Evolutionary conservation across 129 eudicot genomes (phyloP), one percentile per base, ranked within the genome.

Genomic region (Flaveria robusta): DNA sequence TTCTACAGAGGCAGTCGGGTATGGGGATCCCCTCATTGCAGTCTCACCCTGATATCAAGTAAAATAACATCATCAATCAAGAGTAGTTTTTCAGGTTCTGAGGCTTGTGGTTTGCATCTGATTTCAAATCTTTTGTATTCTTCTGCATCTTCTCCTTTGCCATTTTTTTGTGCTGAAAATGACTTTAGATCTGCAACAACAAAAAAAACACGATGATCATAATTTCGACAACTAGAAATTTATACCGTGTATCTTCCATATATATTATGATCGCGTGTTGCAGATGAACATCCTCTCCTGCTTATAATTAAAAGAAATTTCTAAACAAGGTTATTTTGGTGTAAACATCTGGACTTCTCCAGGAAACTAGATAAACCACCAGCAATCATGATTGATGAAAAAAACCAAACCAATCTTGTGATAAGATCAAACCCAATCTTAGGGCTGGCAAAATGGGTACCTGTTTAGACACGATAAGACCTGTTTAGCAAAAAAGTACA

Each of bases 21-120:
- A 90, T 29, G 97, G 96, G 63, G 98, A 88, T 85, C 97, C 98
- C 64, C 87, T 93, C 59, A 73, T 90, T 16, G 97, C 98, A n/a
- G 91, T 90, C 37, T 80, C 85, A 83, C 96, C 98, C 14, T 90
- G 88, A 81, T 74, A 88, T 89, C 74, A 66, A 79, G 83, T 79
- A 79, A 72, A 71, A 58, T 39, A 77, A 64, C 46, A 79, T 64
- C 31, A 20, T 19, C 34, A 23, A 24, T 54, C 18, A 46, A 27
- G 26, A 72, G 68, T 79, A 72, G 83, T 79, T 72, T 72, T 43
- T 3, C 59, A 46, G 46, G 26, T 69, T 59, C 55, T 66, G 2
- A 18, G 72, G 56, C 37, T 47, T 49, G 72, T 55, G 27, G 37
- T 73, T 80, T 74, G 16, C 55, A 67, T 80, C 55, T 67, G 29